phyloP scores from a whole-genome alignment of 441 rosid species.

The Populus hybrid region DNA sequence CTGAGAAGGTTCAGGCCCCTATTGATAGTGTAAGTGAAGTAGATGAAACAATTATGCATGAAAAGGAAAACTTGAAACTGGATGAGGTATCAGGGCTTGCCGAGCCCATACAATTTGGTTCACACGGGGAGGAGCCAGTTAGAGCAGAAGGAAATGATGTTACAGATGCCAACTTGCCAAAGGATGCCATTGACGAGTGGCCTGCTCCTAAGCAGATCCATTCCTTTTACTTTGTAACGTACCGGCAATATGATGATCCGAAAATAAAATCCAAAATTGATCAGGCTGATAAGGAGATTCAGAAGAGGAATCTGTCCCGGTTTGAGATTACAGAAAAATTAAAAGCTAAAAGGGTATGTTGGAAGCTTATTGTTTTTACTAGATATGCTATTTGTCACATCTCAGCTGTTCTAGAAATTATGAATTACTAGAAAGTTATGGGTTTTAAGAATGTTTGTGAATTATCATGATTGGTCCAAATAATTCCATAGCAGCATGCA shows the following conservation, averaged over 20 bases:
- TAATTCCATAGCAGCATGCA: not conserved
- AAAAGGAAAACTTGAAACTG: slow-evolving; percentile 42
- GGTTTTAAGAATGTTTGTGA: not conserved
- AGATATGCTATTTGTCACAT: not conserved
- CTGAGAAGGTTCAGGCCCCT: slow-evolving; percentile 49
- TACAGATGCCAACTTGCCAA: slow-evolving; percentile 37
- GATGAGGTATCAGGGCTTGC: slow-evolving; percentile 24
- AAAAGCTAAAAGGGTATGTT: slow-evolving; percentile 62
- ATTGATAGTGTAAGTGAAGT: slow-evolving; percentile 35
- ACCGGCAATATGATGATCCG: slow-evolving; percentile 60
- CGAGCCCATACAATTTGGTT: slow-evolving; percentile 41
- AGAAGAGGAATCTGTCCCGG: slow-evolving; percentile 40
- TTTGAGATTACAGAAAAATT: slow-evolving; percentile 42
- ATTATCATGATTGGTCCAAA: not conserved
- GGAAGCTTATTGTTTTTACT: slow-evolving; percentile 1
- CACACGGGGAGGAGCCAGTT: slow-evolving; percentile 37
- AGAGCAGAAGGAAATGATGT: slow-evolving; percentile 35
- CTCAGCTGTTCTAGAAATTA: not conserved
- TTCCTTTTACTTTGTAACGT: slow-evolving; percentile 54
- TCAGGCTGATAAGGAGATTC: slow-evolving; percentile 66
- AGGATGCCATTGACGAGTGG: slow-evolving; percentile 64
- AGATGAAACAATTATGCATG: slow-evolving; percentile 28
- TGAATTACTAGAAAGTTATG: not conserved
- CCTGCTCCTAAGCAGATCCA: slow-evolving; percentile 52
- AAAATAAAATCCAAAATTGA: slow-evolving; percentile 59